Conservation (phyloP, 305 asterid species). For the Plantago rigida region DNA sequence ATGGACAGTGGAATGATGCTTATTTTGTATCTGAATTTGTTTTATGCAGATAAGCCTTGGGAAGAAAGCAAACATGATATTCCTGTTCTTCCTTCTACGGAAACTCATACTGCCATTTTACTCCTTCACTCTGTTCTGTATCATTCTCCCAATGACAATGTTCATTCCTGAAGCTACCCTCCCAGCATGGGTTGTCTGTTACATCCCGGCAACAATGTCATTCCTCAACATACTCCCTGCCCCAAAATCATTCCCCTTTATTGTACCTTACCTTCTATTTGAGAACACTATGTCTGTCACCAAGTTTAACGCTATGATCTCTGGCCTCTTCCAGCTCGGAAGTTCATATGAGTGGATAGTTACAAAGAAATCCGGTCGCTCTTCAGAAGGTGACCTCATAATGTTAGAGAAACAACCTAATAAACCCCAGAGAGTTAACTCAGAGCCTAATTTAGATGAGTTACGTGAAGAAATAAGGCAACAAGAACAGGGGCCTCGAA, state of each 20-base stretch:
- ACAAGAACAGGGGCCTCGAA: slow-evolving; percentile 38
- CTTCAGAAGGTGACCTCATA: slow-evolving; percentile 72
- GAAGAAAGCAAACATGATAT: slow-evolving; percentile 76
- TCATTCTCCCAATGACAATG: slow-evolving; percentile 91
- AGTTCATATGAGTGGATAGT: slow-evolving; percentile 89
- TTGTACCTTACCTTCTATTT: slow-evolving; percentile 76
- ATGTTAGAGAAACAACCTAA: slow-evolving; percentile 44
- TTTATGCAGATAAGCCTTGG: slow-evolving; percentile 67
- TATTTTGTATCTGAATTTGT: slow-evolving; percentile 21
- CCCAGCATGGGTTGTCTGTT: slow-evolving; percentile 81
- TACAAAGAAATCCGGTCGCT: slow-evolving; percentile 71
- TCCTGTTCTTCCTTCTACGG: slow-evolving; percentile 70
- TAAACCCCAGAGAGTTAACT: slow-evolving; percentile 43
- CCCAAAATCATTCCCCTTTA: slow-evolving; percentile 83
- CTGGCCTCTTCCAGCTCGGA: slow-evolving; percentile 90
- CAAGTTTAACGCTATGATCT: slow-evolving; percentile 83
- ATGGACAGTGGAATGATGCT: not conserved
- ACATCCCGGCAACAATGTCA: slow-evolving; percentile 72
- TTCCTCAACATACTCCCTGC: slow-evolving; percentile 71
- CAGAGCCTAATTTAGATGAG: slow-evolving; percentile 60
- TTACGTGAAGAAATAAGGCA: slow-evolving; percentile 49
- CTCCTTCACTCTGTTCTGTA: slow-evolving; percentile 78
- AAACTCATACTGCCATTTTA: slow-evolving; percentile 80
- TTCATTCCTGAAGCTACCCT: slow-evolving; percentile 84
- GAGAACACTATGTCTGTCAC: slow-evolving; percentile 97